Conservation (phyloP, 768 basidiomycete species). For the Sporobolomyces phaffii region DNA sequence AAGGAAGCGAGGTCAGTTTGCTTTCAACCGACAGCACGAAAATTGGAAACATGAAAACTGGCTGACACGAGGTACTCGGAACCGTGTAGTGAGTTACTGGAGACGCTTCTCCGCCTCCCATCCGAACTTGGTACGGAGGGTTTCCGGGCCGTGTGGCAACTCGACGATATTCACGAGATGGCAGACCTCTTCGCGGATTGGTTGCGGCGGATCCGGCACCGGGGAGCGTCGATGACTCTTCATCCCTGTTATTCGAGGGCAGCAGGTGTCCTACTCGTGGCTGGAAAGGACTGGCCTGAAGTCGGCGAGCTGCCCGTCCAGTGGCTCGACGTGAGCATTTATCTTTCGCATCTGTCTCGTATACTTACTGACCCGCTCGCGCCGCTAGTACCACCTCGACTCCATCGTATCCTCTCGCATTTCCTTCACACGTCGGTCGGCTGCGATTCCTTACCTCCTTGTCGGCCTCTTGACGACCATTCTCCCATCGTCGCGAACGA, state of each 20-base stretch:
- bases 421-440: conserved; percentile 37
- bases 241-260: conserved; percentile 35
- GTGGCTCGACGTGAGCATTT: conserved; percentile 32
- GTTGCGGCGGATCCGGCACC: conserved; percentile 30
- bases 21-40: too few relatives aligned
- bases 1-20: conserved; percentile 31
- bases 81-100: conserved; percentile 33
- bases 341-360: background rate
- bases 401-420: conserved; percentile 34
- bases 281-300: conserved; percentile 31
- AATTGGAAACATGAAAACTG: too few relatives aligned
- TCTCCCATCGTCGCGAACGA: conserved; percentile 18
- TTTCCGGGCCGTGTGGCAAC: conserved; percentile 20
- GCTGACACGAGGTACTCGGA: too few relatives aligned
- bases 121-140: conserved; percentile 23
- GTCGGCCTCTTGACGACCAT: conserved; percentile 33
- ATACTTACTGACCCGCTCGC: background rate
- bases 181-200: conserved; percentile 33
- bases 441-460: conserved; percentile 37
- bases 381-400: conserved; percentile 25
- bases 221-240: conserved; percentile 30
- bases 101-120: conserved; percentile 32
- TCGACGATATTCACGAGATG: conserved; percentile 28
- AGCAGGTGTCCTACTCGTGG: conserved; percentile 16
- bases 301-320: conserved; percentile 16